Evolutionary conservation across 2,329 filamentous ascomycete genomes (phyloP), one percentile per base, ranked within the genome.

Genomic region (Lasiodiplodia hormozganensis): DNA sequence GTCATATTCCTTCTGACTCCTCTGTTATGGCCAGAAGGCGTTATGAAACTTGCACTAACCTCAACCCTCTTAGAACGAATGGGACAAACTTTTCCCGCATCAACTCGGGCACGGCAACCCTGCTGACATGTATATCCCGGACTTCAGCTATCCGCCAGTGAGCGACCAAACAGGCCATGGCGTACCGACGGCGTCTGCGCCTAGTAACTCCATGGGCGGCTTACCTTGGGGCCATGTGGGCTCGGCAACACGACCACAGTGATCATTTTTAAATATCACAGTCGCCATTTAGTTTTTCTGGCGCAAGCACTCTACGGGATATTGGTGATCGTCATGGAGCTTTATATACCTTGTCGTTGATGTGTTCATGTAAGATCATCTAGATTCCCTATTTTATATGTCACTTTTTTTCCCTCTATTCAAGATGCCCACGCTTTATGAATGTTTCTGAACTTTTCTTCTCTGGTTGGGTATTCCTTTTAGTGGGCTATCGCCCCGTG

Each of bases 1-100:
- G 56, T 36, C 21, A 6, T 28, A 16, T 21, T 8, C 11, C 47
- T 34, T 21, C 2, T 18, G 14, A 18, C 3, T 11, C 18, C 25
- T 34, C 18, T 31, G 23, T 47, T 18, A 2, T 11, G 14, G 23
- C 6, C 31, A 36, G 16, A 1, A 21, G 2, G 18, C 43, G n/a
- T 34, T 14, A 14, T 28, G 2, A 11, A 36, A 16, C 4, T 4
- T 28, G 3, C 23, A n/a, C 43, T 68, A 34, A 62, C 34, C 21
- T 47, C 7, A 18, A 23, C 1, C 12, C 1, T 23, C 28, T 40
- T 43, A 85, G 83, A 81, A 80, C 64, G 82, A 84, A 73, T 83
- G 81, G 75, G 81, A 85, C 66, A 76, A 78, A 68, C 78, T 82
- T 43, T 85, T 84, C 72, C 73, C 76, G n/a, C 72, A 74, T 6